Conservation (phyloP, 2,329 filamentous ascomycete species). For the Tolypocladium amazonense region DNA sequence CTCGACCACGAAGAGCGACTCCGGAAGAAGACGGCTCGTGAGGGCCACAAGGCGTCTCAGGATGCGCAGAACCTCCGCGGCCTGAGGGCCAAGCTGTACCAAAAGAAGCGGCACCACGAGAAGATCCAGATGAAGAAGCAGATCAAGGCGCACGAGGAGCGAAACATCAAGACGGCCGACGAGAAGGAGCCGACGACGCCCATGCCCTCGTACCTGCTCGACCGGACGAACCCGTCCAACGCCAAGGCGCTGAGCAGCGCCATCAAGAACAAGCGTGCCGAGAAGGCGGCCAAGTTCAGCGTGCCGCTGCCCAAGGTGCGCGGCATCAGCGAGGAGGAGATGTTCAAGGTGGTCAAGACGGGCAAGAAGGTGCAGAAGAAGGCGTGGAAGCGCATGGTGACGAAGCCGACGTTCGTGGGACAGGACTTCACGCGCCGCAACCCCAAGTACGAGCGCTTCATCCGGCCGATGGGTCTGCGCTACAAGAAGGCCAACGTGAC, state of each 20-base stretch:
- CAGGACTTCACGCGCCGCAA: constrained; percentile 81
- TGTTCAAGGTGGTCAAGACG: constrained; percentile 95
- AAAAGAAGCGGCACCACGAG: constrained; percentile 88
- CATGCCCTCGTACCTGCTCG: constrained; percentile 85
- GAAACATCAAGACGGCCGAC: constrained; percentile 82
- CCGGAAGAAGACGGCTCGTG: constrained; percentile 79
- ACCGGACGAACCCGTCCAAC: constrained; percentile 53
- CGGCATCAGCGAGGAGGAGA: constrained; percentile 86
- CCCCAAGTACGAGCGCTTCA: constrained; percentile 60
- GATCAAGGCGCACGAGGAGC: constrained; percentile 91
- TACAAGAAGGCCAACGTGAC: constrained; percentile 46
- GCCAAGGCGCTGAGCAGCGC: constrained; percentile 67
- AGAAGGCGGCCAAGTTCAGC: constrained; percentile 87
- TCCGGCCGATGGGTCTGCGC: constrained; percentile 37
- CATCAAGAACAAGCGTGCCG: constrained; percentile 90
- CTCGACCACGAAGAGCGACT: constrained; percentile 78
- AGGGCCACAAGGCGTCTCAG: constrained; percentile 77
- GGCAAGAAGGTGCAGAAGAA: constrained; percentile 92
- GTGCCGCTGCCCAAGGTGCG: constrained; percentile 91
- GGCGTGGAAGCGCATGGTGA: constrained; percentile 61
- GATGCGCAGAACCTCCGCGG: constrained; percentile 91
- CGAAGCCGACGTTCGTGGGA: constrained; percentile 64
- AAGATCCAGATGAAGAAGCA: constrained; percentile 97
- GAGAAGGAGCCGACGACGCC: constrained; percentile 72
- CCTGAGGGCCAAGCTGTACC: constrained; percentile 83